A percentile compares a stretch with the other conserved stretches of the same genome.
These are phyloP conservation scores for Vigna reflexopilosa DNA, from an alignment of 306 rosid genomes.

Conservation along the genomic window DNA sequence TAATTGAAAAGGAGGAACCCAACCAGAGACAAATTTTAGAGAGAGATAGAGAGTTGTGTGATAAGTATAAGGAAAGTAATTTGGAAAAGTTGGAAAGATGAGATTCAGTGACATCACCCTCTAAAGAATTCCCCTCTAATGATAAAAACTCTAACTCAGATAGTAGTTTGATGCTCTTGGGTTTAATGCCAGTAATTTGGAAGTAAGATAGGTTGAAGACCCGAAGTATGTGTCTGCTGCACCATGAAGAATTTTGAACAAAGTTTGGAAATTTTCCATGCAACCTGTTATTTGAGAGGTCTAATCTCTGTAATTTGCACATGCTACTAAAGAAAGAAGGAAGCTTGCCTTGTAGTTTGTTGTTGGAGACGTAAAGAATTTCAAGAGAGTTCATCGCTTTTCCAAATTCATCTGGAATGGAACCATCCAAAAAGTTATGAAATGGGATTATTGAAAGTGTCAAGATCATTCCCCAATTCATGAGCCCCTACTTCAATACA, in stretches of 20 bases:
- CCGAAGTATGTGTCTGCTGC: background rate
- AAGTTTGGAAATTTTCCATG: background rate
- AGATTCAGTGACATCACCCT: background rate
- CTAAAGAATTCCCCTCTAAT: background rate
- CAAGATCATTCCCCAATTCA: too few relatives aligned
- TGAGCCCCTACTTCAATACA: too few relatives aligned
- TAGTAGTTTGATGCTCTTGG: background rate
- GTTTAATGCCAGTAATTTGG: background rate
- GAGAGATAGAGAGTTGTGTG: background rate
- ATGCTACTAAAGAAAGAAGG: background rate
- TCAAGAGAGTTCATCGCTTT: slow-evolving; percentile 6
- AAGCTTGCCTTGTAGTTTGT: slow-evolving; percentile 23
- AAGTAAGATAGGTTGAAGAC: fast-evolving
- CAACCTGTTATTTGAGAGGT: background rate
- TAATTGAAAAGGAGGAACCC: background rate
- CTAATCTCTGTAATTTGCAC: background rate
- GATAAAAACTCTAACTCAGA: background rate
- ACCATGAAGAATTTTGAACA: background rate
- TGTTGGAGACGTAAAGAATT: fast-evolving
- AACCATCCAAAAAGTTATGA: background rate
- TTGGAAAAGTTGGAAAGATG: background rate
- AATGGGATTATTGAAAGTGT: too few relatives aligned
- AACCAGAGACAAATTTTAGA: background rate
- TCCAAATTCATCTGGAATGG: slow-evolving; percentile 3
- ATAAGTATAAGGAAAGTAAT: background rate